These are phyloP conservation scores for Kurtzmaniella cleridarum DNA, from an alignment of 805 yeast genomes.

Conservation along the genomic window DNA sequence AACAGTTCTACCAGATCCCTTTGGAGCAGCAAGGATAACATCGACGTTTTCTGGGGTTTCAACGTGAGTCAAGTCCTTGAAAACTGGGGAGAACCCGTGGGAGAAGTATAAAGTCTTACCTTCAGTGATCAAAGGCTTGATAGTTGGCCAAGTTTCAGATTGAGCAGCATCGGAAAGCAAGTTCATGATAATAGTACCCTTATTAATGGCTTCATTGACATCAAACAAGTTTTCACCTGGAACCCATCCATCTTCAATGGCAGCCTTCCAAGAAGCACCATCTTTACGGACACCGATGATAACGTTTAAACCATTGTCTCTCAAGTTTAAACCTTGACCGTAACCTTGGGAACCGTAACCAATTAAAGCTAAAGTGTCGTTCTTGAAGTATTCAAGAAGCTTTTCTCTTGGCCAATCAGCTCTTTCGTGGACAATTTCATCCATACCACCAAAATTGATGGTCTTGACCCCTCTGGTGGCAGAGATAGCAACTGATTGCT, in stretches of 20 bases:
- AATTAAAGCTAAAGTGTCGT: constrained; percentile 94
- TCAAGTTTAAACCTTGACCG: constrained; percentile 98
- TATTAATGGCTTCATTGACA: constrained; percentile 85
- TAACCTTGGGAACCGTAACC: constrained; percentile 99
- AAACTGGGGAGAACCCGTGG: constrained; percentile 99
- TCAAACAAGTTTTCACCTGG: constrained; percentile 98
- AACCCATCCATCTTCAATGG: constrained; percentile 99
- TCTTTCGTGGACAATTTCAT: constrained; percentile 96
- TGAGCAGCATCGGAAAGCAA: constrained; percentile 98
- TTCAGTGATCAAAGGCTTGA: constrained; percentile 90
- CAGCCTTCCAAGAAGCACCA: constrained; percentile 99
- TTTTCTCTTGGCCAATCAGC: constrained; percentile 99
- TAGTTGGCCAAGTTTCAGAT: constrained; percentile 90
- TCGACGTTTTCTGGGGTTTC: constrained; percentile 93
- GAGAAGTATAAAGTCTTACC: constrained; percentile 98
- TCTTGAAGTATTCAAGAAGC: constrained; percentile 92
- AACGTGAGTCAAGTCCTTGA: constrained; percentile 95
- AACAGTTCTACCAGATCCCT: constrained; percentile 99
- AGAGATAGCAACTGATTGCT: constrained; percentile 36
- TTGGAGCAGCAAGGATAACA: constrained; percentile 98
- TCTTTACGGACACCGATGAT: constrained; percentile 97
- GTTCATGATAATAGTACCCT: constrained; percentile 96
- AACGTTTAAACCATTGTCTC: constrained; percentile 98
- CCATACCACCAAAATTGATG: constrained; percentile 92
- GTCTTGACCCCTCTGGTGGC: constrained; percentile 89